A percentile compares a stretch with the other conserved stretches of the same genome.
These are phyloP conservation scores for Fusarium denticulatum DNA, from an alignment of 2,329 filamentous ascomycete genomes.

Conservation along the genomic window DNA sequence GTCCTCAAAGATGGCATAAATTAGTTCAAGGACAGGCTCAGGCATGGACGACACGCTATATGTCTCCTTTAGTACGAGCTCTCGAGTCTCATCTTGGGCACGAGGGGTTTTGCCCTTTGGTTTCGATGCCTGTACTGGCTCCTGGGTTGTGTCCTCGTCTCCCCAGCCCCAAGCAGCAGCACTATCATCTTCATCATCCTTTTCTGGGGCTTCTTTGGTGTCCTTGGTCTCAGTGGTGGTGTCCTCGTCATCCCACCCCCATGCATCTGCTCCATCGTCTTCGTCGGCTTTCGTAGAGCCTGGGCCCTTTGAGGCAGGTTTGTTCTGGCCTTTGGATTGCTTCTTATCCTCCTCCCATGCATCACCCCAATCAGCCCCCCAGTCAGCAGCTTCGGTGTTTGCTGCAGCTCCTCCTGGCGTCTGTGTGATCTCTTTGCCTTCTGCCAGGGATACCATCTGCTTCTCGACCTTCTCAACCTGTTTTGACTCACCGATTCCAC, in stretches of 20 bases:
- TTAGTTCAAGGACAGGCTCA: slow-evolving; percentile 75
- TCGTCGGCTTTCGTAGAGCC: slow-evolving; percentile 41
- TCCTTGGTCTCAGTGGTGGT: slow-evolving; percentile 40
- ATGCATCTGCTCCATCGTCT: slow-evolving; percentile 71
- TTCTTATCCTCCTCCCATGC: slow-evolving; percentile 80
- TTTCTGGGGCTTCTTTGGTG: slow-evolving; percentile 18
- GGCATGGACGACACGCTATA: slow-evolving; percentile 92
- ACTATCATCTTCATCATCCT: slow-evolving; percentile 58
- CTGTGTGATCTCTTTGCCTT: slow-evolving; percentile 70
- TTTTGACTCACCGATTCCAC: slow-evolving; percentile 72
- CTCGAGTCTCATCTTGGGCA: slow-evolving; percentile 57
- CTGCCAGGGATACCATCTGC: slow-evolving; percentile 74
- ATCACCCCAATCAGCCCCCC: slow-evolving; percentile 80
- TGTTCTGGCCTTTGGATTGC: slow-evolving; percentile 44
- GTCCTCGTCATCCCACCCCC: slow-evolving; percentile 82
- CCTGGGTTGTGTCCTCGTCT: slow-evolving; percentile 65
- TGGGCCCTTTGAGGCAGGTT: slow-evolving; percentile 22
- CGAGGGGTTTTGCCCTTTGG: slow-evolving; percentile 25
- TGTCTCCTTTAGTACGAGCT: slow-evolving; percentile 82
- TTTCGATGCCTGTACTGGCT: slow-evolving; percentile 31
- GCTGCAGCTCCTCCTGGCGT: slow-evolving; percentile 62
- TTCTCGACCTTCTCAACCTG: slow-evolving; percentile 87
- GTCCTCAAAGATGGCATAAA: slow-evolving; percentile 69
- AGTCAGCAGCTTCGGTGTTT: slow-evolving; percentile 66
- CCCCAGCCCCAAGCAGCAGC: slow-evolving; percentile 87